Evolutionary conservation across 441 rosid species (phyloP), one percentile per base, ranked within the genome.

Genomic region (Capsella rubella): DNA sequence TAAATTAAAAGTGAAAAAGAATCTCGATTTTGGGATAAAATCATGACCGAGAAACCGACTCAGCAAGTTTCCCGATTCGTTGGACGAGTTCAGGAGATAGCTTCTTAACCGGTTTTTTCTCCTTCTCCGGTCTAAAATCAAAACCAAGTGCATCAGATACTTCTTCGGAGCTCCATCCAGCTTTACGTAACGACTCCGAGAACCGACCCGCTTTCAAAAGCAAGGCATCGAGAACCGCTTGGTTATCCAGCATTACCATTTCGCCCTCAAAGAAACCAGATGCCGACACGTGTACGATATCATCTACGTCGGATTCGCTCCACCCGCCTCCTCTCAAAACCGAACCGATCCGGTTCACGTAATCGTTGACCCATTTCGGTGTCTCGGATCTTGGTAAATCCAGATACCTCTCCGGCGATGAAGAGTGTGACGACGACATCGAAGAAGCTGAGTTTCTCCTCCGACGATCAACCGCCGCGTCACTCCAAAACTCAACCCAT

Each of bases 81-180:
- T 85, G 83, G 3, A 87, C 88, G 2, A 89, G 84, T 65, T 84
- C 89, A 3, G 96, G 96, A 15, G 97, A 90, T 47, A 95, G 51
- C 72, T 87, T 86, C 80, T 80, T 90, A 2, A 71, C 90, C 82
- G 91, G 96, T 84, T 86, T 89, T 80, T 80, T 85, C 74, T 82
- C 96, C 79, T 88, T 90, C 77, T 82, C 95, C 79, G 83, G 87
- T 82, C 93, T 83, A 63, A 86, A 89, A 89, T 92, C 89, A 50
- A 92, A 92, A 7, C 97, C 90, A 2, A 95, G 67, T 0, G 89
- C 96, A 18, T 95, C 98, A 49, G 99, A 88, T 0, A 95, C 99
- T 69, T 95, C 98, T 18, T 95, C 99, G 51, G 97, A 87, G 88
- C 96, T 95, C 99, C 99, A 95, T 57, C 99, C 99, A 51, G 96